Evolutionary conservation across 2,329 filamentous ascomycete genomes (phyloP).

Genomic region (Juglanconis juglandina): DNA sequence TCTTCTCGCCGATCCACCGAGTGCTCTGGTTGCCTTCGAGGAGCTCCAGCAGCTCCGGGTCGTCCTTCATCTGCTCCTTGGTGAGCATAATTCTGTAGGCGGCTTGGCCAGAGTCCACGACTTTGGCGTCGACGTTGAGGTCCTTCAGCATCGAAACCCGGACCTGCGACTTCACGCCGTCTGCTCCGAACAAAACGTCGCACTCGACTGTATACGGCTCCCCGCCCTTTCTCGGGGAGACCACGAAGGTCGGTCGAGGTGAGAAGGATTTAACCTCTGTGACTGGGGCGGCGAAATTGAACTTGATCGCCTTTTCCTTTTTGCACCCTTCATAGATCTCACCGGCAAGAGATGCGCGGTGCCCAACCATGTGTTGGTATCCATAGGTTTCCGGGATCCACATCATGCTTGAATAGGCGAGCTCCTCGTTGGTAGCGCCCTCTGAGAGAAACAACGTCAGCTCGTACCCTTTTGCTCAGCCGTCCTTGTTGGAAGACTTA

Average conservation of each 20-base stretch:
- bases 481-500: neutral
- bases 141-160: conserved; percentile 37
- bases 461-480: no score
- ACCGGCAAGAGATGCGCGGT: conserved; percentile 56
- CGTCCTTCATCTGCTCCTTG: conserved; percentile 39
- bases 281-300: conserved; percentile 51
- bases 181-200: conserved; percentile 50
- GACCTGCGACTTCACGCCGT: conserved; percentile 50
- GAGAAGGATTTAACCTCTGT: conserved; percentile 47
- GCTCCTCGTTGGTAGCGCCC: conserved; percentile 54
- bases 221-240: conserved; percentile 42
- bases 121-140: conserved; percentile 34
- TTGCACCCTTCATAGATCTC: conserved; percentile 58
- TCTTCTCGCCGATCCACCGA: conserved; percentile 63
- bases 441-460: conserved; percentile 31
- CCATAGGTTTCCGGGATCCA: conserved; percentile 56
- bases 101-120: conserved; percentile 47
- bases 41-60: conserved; percentile 51
- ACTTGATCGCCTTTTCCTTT: conserved; percentile 50
- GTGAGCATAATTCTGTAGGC: conserved; percentile 54
- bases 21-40: conserved; percentile 55
- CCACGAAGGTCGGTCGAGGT: conserved; percentile 50
- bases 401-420: conserved; percentile 56
- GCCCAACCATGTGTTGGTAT: conserved; percentile 65
- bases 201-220: conserved; percentile 43